phyloP scores from a whole-genome alignment of 164 flowering plant species.

The Houttuynia cordata region DNA sequence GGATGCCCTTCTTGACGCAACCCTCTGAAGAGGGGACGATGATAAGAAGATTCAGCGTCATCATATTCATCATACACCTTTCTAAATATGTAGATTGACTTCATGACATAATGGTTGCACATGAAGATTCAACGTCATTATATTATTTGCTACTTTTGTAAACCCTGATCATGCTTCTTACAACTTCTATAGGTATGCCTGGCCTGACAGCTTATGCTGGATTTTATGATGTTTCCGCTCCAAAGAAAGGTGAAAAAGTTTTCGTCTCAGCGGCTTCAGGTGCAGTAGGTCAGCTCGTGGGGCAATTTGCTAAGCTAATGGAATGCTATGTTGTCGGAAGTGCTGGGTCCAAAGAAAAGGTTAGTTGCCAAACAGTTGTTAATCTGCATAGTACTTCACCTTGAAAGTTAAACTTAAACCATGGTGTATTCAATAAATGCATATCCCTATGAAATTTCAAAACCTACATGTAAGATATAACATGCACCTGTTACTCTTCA shows the following conservation, averaged over 20 bases:
- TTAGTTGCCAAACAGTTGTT: neutral
- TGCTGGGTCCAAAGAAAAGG: slow-evolving; percentile 48
- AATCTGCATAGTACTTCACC: neutral
- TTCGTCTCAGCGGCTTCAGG: slow-evolving; percentile 19
- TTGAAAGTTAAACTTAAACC: too few species aligned
- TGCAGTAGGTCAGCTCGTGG: slow-evolving; percentile 25
- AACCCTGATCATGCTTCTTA: neutral
- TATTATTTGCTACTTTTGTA: neutral
- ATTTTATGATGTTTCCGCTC: neutral
- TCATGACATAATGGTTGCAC: too few species aligned
- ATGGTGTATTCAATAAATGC: too few species aligned
- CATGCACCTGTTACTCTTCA: too few species aligned
- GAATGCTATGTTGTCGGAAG: slow-evolving; percentile 63
- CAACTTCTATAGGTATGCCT: slow-evolving; percentile 12
- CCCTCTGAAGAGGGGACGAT: too few species aligned
- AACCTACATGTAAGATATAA: neutral
- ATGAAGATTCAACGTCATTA: too few species aligned
- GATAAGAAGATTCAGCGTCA: too few species aligned
- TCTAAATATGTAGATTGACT: too few species aligned
- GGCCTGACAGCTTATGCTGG: slow-evolving; percentile 24
- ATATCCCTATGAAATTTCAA: neutral
- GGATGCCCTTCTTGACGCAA: too few species aligned
- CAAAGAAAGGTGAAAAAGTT: slow-evolving; percentile 11
- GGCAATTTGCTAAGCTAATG: slow-evolving; percentile 20
- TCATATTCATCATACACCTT: too few species aligned